A percentile compares a stretch with the other conserved stretches of the same genome.
phyloP scores from a whole-genome alignment of 2,329 filamentous ascomycete genomes.

The Ceratocystis harringtonii region DNA sequence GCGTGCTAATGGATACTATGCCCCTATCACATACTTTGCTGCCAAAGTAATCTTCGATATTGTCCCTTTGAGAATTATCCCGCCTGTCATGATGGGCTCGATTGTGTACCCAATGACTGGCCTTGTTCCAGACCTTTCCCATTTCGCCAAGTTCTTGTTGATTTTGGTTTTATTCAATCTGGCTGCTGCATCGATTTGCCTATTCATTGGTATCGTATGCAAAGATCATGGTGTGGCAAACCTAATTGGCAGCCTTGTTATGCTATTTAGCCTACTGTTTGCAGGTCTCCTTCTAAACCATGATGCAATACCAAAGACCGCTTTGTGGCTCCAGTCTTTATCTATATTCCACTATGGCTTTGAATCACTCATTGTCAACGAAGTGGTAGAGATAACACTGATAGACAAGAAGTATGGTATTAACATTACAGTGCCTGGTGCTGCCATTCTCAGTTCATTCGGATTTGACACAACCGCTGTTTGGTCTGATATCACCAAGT shows the following conservation, averaged over 20 bases:
- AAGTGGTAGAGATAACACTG: conserved; percentile 77
- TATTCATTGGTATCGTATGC: conserved; percentile 94
- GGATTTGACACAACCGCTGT: conserved; percentile 80
- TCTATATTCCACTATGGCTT: conserved; percentile 56
- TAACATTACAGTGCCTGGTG: conserved; percentile 89
- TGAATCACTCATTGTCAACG: conserved; percentile 21
- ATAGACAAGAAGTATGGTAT: conserved; percentile 92
- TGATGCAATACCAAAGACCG: conserved; percentile 71
- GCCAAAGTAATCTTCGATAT: conserved; percentile 99
- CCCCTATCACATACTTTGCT: conserved; percentile 82
- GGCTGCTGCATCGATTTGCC: conserved; percentile 78
- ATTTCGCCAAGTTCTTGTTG: conserved; percentile 84
- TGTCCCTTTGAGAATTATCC: conserved; percentile 81
- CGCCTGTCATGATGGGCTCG: conserved; percentile 84
- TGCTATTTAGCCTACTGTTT: conserved; percentile 93
- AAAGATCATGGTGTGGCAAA: conserved; percentile 85
- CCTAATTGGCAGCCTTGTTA: conserved; percentile 82
- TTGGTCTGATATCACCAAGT: conserved; percentile 68
- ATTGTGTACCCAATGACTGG: conserved; percentile 99
- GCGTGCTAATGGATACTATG: conserved; percentile 91
- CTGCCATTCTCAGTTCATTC: conserved; percentile 85
- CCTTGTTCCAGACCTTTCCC: conserved; percentile 60
- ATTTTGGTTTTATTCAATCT: conserved; percentile 93
- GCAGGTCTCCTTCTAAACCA: conserved; percentile 89
- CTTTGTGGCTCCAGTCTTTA: conserved; percentile 79